Base-by-base conservation (phyloP, 176 grass and related monocot genomes). In the Ensete glaucum region DNA sequence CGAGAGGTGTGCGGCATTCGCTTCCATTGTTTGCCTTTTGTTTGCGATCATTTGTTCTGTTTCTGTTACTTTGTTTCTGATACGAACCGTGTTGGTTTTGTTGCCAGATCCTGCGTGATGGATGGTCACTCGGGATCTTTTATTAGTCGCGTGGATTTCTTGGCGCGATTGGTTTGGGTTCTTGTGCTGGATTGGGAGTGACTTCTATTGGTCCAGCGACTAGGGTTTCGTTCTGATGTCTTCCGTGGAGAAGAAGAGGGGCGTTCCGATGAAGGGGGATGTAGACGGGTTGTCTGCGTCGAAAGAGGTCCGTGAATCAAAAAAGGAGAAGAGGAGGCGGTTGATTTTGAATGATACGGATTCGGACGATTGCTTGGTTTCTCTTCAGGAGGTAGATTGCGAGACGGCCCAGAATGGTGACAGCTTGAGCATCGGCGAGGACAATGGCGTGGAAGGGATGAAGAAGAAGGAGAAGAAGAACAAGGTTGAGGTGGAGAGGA, bases 311-410 rank as follows among this genome's bases (percentile, higher is more conserved):
- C 22, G 9, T 16, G 53, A 74, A 9, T 17, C 21, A 20, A 55
- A 17, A 1, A 74, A 56, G 52, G 72, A 74, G 72, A 74, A 56
- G 53, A 74, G 50, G 13, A 54, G 72, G 22, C 52, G 72, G 8
- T 34, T 74, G 52, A 17, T 57, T 56, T 27, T 74, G 72, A 56
- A 6, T 24, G 52, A 74, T 74, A 56, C 72, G 6, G 72, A 74
- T 9, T 56, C 72, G 14, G 72, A 74, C 15, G 53, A 74, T 11
- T 17, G 20, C 50, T 55, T 56, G 21, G 53, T 74, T 57, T 56
- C 72, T 57, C 26, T 19, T 4, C 24, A 13, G 13, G 21, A 19
- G 23, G 15, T 9, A 23, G 72, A 74, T 27, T 14, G 24, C 1
- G 53, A 14, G 19, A 7, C 14, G 1, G 21, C 14, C 26, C 20